These are phyloP conservation scores for Elaeis guineensis DNA, from an alignment of 176 grass and related monocot species.

Conservation along the genomic window DNA sequence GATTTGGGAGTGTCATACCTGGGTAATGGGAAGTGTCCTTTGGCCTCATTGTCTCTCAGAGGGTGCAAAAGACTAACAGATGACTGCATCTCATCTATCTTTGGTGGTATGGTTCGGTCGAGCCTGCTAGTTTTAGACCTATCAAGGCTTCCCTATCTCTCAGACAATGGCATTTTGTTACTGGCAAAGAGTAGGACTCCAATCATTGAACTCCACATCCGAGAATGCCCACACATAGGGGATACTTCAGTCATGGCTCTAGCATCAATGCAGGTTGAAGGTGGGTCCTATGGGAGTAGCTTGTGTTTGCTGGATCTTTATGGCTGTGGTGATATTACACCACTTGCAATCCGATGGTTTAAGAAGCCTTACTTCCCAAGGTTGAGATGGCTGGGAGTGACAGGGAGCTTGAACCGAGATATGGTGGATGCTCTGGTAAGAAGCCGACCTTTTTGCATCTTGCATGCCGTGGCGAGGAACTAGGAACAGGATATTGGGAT, in stretches of 20 bases:
- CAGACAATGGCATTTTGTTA: slow-evolving; percentile 61
- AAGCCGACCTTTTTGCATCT: slow-evolving; percentile 80
- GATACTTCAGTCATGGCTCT: slow-evolving; percentile 81
- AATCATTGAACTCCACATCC: slow-evolving; percentile 54
- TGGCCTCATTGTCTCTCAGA: slow-evolving; percentile 75
- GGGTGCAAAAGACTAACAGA: slow-evolving; percentile 78
- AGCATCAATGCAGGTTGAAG: slow-evolving; percentile 88
- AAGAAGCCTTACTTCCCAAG: slow-evolving; percentile 92
- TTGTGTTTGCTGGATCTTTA: slow-evolving; percentile 75
- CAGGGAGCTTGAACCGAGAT: slow-evolving; percentile 76
- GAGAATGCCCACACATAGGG: slow-evolving; percentile 63
- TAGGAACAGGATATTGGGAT: slow-evolving; percentile 51
- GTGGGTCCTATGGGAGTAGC: slow-evolving; percentile 57
- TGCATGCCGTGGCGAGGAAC: slow-evolving; percentile 61
- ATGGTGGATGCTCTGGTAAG: slow-evolving; percentile 67
- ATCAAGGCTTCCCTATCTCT: slow-evolving; percentile 63
- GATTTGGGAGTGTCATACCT: slow-evolving; percentile 68
- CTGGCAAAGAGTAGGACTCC: slow-evolving; percentile 58
- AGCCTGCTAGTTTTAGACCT: slow-evolving; percentile 72
- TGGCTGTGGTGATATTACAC: slow-evolving; percentile 68
- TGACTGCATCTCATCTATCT: slow-evolving; percentile 51
- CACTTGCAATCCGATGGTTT: slow-evolving; percentile 75
- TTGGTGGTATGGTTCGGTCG: slow-evolving; percentile 45
- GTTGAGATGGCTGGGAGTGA: slow-evolving; percentile 71
- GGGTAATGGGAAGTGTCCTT: slow-evolving; percentile 51